Conservation (phyloP, 116 monocot species). For the Zostera marina region DNA sequence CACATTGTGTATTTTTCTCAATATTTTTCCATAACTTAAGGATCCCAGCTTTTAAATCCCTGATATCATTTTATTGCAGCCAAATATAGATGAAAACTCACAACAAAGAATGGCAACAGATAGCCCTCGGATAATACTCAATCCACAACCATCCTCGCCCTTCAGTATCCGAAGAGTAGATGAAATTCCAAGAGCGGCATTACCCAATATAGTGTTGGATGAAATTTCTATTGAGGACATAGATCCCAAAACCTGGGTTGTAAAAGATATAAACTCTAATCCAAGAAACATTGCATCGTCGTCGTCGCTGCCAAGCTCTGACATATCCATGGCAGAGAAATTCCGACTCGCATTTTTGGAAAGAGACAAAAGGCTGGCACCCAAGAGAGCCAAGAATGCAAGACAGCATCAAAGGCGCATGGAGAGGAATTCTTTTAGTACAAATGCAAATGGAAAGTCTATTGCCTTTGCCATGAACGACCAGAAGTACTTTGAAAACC, state of each 20-base stretch:
- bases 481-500: constrained; percentile 25
- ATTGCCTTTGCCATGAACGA: constrained; percentile 55
- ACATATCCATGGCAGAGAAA: constrained; percentile 52
- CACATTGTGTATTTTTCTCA: not conserved
- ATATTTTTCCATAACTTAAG: not conserved
- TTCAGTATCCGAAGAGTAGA: constrained; percentile 17
- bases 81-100: constrained; percentile 67
- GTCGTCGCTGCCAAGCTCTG: constrained; percentile 1
- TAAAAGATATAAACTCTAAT: constrained; percentile 4
- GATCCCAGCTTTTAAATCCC: not conserved
- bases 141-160: constrained; percentile 42
- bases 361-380: constrained; percentile 71
- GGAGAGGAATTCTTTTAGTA: constrained; percentile 48
- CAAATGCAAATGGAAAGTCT: constrained; percentile 48
- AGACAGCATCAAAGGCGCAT: constrained; percentile 56
- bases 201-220: constrained; percentile 36
- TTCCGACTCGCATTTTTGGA: constrained; percentile 77
- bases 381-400: constrained; percentile 82
- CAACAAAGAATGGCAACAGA: constrained; percentile 33
- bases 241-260: constrained; percentile 59
- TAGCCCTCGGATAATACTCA: constrained; percentile 65
- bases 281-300: constrained; percentile 1
- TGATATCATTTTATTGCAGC: constrained; percentile 22
- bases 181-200: constrained; percentile 45
- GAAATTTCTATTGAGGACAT: constrained; percentile 43